Conservation (phyloP, 2,329 filamentous ascomycete species). For the Amesomyces nigricolor region DNA sequence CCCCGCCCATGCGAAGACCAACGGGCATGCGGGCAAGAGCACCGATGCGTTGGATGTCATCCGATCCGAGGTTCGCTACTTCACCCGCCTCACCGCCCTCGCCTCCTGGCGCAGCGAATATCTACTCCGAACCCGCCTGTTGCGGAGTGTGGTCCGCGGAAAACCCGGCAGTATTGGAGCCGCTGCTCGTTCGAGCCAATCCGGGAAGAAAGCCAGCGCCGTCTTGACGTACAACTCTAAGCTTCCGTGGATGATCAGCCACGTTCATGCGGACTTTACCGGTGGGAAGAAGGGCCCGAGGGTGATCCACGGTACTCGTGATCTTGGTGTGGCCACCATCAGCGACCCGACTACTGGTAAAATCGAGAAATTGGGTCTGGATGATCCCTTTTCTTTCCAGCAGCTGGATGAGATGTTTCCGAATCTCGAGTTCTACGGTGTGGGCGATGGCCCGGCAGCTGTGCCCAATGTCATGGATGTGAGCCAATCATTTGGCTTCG, state of each 20-base stretch:
- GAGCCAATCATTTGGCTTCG: conserved; percentile 75
- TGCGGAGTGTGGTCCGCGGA: conserved; percentile 75
- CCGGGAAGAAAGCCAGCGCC: conserved; percentile 62
- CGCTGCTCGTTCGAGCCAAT: conserved; percentile 43
- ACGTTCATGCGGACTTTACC: conserved; percentile 71
- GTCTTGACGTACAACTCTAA: conserved; percentile 83
- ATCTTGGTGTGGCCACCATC: conserved; percentile 69
- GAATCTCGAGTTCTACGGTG: conserved; percentile 67
- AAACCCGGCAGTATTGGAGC: conserved; percentile 63
- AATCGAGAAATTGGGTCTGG: conserved; percentile 74
- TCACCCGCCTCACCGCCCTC: conserved; percentile 72
- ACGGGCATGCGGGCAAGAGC: conserved; percentile 35
- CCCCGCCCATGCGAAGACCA: conserved; percentile 32
- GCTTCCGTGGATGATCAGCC: conserved; percentile 70
- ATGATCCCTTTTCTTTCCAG: conserved; percentile 66
- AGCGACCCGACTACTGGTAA: conserved; percentile 75
- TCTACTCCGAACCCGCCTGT: conserved; percentile 74
- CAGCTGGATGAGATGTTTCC: conserved; percentile 76
- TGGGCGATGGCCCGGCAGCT: conserved; percentile 72
- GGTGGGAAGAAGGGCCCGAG: conserved; percentile 67
- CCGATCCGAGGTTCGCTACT: conserved; percentile 69
- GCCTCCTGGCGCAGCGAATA: conserved; percentile 98
- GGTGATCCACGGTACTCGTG: conserved; percentile 77
- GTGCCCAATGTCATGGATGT: conserved; percentile 85
- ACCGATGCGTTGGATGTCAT: conserved; percentile 49